A percentile compares a stretch with the other conserved stretches of the same genome.
These are phyloP conservation scores for Ophiostoma sp. DNA, from an alignment of 2,329 filamentous ascomycete species.

Conservation along the genomic window DNA sequence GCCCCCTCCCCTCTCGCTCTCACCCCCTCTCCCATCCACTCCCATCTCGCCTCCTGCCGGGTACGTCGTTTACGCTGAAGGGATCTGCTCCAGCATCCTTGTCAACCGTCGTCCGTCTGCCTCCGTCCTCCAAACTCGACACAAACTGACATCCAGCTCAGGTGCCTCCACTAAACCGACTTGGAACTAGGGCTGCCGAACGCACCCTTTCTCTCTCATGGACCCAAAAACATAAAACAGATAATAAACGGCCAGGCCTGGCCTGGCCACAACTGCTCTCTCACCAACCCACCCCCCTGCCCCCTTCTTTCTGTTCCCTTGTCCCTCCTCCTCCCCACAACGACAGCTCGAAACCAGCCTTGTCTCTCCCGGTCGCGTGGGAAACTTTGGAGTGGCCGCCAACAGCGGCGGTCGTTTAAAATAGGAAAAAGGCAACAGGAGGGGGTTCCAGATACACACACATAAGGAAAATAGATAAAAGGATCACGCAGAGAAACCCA, in stretches of 20 bases:
- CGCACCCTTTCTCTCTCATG: not conserved
- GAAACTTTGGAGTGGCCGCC: conserved; percentile 9
- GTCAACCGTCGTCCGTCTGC: not conserved
- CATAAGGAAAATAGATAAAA: conserved; percentile 4
- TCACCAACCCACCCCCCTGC: conserved; percentile 5
- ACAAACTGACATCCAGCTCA: not conserved
- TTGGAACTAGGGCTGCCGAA: conserved; percentile 15
- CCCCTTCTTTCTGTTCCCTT: conserved; percentile 12
- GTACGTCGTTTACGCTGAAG: conserved; percentile 6
- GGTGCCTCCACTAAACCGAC: conserved; percentile 8
- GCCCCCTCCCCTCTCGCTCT: not conserved
- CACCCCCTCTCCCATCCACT: not conserved
- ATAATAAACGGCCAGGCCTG: conserved; percentile 3
- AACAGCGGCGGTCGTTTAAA: not conserved
- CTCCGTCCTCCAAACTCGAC: conserved; percentile 1
- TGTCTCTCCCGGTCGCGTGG: conserved; percentile 26
- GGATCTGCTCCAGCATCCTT: conserved; percentile 15
- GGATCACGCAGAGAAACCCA: not conserved
- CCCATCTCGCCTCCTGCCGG: not conserved
- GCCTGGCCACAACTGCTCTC: not conserved
- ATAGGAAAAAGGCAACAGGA: not conserved
- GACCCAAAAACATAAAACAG: conserved; percentile 17
- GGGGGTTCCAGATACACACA: not conserved
- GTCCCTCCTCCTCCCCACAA: conserved; percentile 22
- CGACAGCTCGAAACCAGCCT: conserved; percentile 26